These are phyloP conservation scores for Guyanaporus albipodus DNA, from an alignment of 768 basidiomycete genomes.

Conservation along the genomic window DNA sequence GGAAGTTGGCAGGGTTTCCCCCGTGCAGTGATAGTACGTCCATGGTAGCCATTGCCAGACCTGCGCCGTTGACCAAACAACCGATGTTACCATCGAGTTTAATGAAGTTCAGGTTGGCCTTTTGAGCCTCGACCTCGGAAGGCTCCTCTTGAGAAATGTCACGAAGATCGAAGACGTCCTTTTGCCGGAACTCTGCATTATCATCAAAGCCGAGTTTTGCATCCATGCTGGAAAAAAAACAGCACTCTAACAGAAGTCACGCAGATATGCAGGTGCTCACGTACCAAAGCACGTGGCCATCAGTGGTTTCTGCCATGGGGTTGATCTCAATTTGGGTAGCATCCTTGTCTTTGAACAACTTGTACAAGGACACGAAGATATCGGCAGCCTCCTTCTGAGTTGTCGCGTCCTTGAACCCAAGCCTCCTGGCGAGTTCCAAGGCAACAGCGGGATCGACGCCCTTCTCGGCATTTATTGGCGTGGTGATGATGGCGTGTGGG, in stretches of 20 bases:
- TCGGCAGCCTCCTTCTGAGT: conserved; percentile 85
- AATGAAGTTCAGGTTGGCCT: conserved; percentile 96
- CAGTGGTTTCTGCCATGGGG: conserved; percentile 88
- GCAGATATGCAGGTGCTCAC: conserved; percentile 17
- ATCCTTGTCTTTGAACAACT: conserved; percentile 97
- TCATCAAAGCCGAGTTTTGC: conserved; percentile 99
- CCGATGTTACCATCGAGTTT: conserved; percentile 97
- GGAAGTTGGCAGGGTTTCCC: conserved; percentile 96
- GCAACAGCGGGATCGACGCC: conserved; percentile 75
- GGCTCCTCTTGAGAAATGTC: conserved; percentile 95
- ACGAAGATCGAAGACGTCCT: conserved; percentile 82
- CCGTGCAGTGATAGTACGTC: conserved; percentile 97
- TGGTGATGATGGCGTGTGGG: conserved; percentile 92
- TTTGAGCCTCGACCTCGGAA: conserved; percentile 96
- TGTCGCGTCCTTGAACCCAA: conserved; percentile 76
- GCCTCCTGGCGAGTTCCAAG: conserved; percentile 75
- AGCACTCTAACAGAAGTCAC: neutral
- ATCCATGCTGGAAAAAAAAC: conserved; percentile 73
- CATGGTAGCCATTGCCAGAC: conserved; percentile 99
- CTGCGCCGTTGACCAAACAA: conserved; percentile 97
- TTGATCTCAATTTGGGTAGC: conserved; percentile 99
- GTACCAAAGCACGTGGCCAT: conserved; percentile 91
- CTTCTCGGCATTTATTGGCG: conserved; percentile 79
- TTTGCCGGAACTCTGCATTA: conserved; percentile 97
- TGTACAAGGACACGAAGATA: conserved; percentile 91